Conservation (phyloP, 129 eudicot genomes). For the Centrapalus pauciflorus region DNA sequence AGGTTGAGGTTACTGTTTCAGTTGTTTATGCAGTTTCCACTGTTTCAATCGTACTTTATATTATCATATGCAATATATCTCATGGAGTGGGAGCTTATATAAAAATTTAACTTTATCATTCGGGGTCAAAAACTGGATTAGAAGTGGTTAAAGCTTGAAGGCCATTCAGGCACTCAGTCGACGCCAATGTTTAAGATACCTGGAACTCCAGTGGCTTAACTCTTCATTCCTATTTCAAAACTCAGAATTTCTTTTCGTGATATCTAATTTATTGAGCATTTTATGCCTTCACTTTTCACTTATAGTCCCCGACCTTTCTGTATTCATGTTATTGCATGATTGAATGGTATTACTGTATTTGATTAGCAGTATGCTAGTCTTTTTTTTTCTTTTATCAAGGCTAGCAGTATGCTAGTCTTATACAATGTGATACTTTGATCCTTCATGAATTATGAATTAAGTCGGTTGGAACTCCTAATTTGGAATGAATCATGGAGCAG, state of each 20-base stretch:
- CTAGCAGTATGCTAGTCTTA: not conserved
- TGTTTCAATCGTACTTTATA: not conserved
- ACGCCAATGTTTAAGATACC: not conserved
- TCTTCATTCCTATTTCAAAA: not conserved
- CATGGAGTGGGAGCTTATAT: not conserved
- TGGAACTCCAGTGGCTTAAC: not conserved
- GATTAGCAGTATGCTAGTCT: too few species aligned
- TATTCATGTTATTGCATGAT: not conserved
- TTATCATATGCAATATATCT: not conserved
- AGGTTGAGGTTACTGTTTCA: not conserved
- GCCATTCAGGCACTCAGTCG: not conserved
- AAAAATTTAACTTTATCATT: not conserved
- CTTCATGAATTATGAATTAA: not conserved
- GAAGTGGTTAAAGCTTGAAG: not conserved
- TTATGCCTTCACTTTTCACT: not conserved
- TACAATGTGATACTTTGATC: not conserved
- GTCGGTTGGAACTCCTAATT: not conserved
- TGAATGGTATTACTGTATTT: not conserved
- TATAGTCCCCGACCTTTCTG: not conserved
- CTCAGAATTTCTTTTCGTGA: not conserved
- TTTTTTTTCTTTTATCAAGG: too few species aligned
- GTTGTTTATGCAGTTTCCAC: not conserved
- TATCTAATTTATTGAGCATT: not conserved
- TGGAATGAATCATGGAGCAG: not conserved
- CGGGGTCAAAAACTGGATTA: not conserved